Percentiles rank a stretch among this genome's conserved stretches.
These are phyloP conservation scores for Chalciporus pseudorubinellus DNA, from an alignment of 768 basidiomycete genomes.

Conservation along the genomic window DNA sequence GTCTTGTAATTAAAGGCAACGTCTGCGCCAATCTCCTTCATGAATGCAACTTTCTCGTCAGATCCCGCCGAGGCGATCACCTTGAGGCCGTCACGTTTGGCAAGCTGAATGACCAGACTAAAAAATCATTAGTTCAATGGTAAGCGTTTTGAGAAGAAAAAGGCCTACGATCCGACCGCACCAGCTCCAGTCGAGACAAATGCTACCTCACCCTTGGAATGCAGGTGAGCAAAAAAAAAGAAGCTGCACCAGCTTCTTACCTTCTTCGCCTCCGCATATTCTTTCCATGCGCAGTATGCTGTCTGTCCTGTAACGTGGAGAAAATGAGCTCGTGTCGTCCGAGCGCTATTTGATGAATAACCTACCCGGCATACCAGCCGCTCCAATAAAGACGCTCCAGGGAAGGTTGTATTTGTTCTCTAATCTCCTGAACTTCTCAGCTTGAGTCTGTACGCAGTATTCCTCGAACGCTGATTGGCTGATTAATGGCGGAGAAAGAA, in stretches of 20 bases:
- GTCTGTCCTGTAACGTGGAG: slow-evolving; percentile 19
- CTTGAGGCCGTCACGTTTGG: slow-evolving; percentile 51
- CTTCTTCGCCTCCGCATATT: slow-evolving; percentile 13
- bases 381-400: slow-evolving; percentile 29
- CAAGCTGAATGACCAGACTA: slow-evolving; percentile 50
- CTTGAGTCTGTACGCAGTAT: slow-evolving; percentile 4
- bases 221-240: neutral
- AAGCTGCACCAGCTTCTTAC: slow-evolving; percentile 16
- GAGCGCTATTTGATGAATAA: slow-evolving; percentile 6
- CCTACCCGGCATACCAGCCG: slow-evolving; percentile 27
- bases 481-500: slow-evolving; percentile 26
- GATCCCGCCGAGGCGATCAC: slow-evolving; percentile 72
- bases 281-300: slow-evolving; percentile 15
- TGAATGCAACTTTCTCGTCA: slow-evolving; percentile 68
- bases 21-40: slow-evolving; percentile 63
- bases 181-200: slow-evolving; percentile 46
- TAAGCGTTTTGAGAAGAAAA: neutral
- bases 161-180: slow-evolving; percentile 57
- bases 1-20: slow-evolving; percentile 77
- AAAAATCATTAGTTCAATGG: slow-evolving; percentile 6
- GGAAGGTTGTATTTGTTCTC: slow-evolving; percentile 29
- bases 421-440: slow-evolving; percentile 8
- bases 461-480: slow-evolving; percentile 35
- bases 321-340: neutral
- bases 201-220: slow-evolving; percentile 43